Conservation (phyloP, 768 basidiomycete genomes). For the Mycena maculata region DNA sequence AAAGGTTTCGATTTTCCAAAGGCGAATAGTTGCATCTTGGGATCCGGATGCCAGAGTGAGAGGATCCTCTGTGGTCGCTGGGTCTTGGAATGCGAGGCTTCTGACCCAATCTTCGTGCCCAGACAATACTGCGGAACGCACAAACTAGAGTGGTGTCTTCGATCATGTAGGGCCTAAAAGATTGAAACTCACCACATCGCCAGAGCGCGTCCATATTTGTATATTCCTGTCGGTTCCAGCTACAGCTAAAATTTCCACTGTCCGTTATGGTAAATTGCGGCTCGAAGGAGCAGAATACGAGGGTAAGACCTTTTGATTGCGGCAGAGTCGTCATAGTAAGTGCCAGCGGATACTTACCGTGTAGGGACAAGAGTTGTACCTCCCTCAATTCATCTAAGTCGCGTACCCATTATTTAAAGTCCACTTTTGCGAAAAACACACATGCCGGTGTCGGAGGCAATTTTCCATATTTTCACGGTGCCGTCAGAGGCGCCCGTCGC, state of each 20-base stretch:
- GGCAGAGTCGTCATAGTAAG: constrained; percentile 76
- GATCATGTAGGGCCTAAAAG: background rate
- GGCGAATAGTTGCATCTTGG: constrained; percentile 92
- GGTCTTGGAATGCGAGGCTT: constrained; percentile 72
- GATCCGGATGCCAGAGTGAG: constrained; percentile 92
- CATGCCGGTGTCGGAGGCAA: constrained; percentile 45
- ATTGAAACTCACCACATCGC: constrained; percentile 57
- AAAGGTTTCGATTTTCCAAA: constrained; percentile 85
- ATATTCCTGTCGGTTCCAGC: constrained; percentile 85
- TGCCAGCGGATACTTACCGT: constrained; percentile 81
- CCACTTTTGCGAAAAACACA: constrained; percentile 27
- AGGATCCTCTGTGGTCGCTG: constrained; percentile 48
- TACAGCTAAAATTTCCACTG: constrained; percentile 80
- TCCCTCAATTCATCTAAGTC: constrained; percentile 52
- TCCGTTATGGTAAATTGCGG: constrained; percentile 3
- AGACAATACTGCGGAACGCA: constrained; percentile 66
- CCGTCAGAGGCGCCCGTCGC: constrained; percentile 90
- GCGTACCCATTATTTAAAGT: constrained; percentile 20
- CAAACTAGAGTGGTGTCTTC: constrained; percentile 57
- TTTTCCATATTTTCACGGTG: constrained; percentile 78
- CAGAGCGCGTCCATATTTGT: constrained; percentile 79
- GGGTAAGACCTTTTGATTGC: constrained; percentile 65
- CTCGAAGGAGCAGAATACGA: constrained; percentile 4
- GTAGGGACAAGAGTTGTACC: constrained; percentile 70
- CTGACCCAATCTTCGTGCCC: constrained; percentile 99